A percentile compares a stretch with the other conserved stretches of the same genome.
Evolutionary conservation across 2,329 filamentous ascomycete genomes (phyloP).

Genomic region (Madurella mycetomatis): DNA sequence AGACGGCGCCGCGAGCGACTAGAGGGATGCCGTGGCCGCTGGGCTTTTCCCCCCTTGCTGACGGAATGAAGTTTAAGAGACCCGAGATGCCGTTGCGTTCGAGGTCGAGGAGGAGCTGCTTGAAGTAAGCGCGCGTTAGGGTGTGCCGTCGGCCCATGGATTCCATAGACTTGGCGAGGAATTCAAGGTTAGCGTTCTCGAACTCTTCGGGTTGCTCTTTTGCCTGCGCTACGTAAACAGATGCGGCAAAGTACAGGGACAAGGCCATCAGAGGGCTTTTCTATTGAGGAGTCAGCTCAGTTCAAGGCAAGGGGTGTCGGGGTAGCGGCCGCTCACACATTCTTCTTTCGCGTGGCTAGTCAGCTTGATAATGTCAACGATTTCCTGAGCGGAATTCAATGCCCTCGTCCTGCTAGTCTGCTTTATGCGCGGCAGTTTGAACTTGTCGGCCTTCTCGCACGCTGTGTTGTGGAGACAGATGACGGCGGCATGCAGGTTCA

Average conservation of each 20-base stretch:
- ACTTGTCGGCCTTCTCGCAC: slow-evolving; percentile 73
- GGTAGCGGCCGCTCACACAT: slow-evolving; percentile 49
- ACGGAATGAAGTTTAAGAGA: slow-evolving; percentile 7
- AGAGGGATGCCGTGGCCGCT: slow-evolving; percentile 40
- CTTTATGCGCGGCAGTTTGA: slow-evolving; percentile 62
- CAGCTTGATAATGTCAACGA: slow-evolving; percentile 77
- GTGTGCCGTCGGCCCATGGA: slow-evolving; percentile 68
- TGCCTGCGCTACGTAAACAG: slow-evolving; percentile 77
- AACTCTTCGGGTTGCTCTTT: slow-evolving; percentile 55
- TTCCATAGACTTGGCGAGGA: slow-evolving; percentile 74
- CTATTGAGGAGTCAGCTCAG: slow-evolving; percentile 35
- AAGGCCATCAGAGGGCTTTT: slow-evolving; percentile 76
- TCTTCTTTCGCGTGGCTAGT: slow-evolving; percentile 65
- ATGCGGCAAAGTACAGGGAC: slow-evolving; percentile 77
- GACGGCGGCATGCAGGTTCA: slow-evolving; percentile 81
- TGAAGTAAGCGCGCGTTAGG: slow-evolving; percentile 78
- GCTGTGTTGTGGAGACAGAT: slow-evolving; percentile 90
- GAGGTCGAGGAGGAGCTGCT: slow-evolving; percentile 79
- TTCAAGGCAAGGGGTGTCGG: not conserved
- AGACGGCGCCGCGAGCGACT: slow-evolving; percentile 42
- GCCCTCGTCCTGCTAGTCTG: slow-evolving; percentile 69
- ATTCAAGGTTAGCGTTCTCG: slow-evolving; percentile 57
- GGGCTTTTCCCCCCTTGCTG: slow-evolving; percentile 31
- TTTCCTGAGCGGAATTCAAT: slow-evolving; percentile 75
- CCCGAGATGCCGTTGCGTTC: slow-evolving; percentile 45